A percentile compares a stretch with the other conserved stretches of the same genome.
Conservation (phyloP, 306 rosid species). For the Sicyos baderoa region DNA sequence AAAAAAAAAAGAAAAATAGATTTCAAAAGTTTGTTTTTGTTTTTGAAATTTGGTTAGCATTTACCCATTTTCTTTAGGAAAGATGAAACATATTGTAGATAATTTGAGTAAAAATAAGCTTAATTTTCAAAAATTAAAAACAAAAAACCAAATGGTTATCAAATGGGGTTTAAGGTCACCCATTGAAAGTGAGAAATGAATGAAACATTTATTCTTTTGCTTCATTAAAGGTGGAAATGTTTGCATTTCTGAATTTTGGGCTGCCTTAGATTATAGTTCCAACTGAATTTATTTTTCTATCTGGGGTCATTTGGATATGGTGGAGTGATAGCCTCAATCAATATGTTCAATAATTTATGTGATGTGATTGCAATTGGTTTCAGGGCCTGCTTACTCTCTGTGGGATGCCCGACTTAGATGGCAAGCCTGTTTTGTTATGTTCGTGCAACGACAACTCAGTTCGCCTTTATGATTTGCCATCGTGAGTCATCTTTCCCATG, state of each 20-base stretch:
- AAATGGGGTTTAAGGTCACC: too few relatives aligned
- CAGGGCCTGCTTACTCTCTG: slow-evolving; percentile 78
- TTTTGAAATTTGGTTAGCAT: too few relatives aligned
- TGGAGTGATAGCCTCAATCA: neutral
- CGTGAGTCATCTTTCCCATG: slow-evolving; percentile 51
- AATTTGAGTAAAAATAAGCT: too few relatives aligned
- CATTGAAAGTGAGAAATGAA: neutral
- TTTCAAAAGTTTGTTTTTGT: too few relatives aligned
- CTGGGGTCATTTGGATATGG: neutral
- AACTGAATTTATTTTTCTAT: neutral
- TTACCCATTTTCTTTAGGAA: too few relatives aligned
- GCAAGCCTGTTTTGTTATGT: slow-evolving; percentile 77
- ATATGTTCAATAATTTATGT: neutral
- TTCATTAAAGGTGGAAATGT: neutral
- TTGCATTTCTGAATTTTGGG: slow-evolving; percentile 4
- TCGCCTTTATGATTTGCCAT: slow-evolving; percentile 85
- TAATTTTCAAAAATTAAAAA: too few relatives aligned
- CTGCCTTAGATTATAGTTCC: neutral
- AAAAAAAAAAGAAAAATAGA: too few relatives aligned
- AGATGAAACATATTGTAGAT: too few relatives aligned
- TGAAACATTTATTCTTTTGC: neutral
- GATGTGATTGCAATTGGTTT: slow-evolving; percentile 20
- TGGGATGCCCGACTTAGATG: slow-evolving; percentile 85
- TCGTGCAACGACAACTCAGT: slow-evolving; percentile 83
- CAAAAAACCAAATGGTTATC: too few relatives aligned